Evolutionary conservation across 2,329 filamentous ascomycete genomes (phyloP), one percentile per base, ranked within the genome.

Genomic region (Fusarium sp.): DNA sequence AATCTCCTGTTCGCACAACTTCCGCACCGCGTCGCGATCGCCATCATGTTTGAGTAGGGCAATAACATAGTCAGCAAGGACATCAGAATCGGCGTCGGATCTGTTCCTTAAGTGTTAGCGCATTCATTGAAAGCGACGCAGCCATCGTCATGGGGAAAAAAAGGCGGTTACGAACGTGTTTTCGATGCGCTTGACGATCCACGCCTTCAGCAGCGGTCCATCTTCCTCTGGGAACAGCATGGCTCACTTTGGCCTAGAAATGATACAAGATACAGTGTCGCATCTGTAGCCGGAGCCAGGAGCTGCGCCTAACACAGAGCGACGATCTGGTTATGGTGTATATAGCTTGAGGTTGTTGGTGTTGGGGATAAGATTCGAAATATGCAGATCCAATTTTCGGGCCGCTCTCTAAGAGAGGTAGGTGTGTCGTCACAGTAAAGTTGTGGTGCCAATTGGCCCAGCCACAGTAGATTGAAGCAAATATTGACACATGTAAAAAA

Each of bases 51-150:
- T 89, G 53, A 96, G 84, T 22, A 96, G 88, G 8, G 93, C 93
- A 70, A 95, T 87, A n/a, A 96, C 92, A 80, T 95, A 96, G 77
- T 96, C 94, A 55, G 93, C 93, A 4, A 96, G 90, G 6, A 96
- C 93, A 78, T 95, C 93, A 35, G 92, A 89, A 80, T 96, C 94
- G 59, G 93, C 93, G 78, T 95, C 93, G 31, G 92, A 94, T 62
- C 93, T 94, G 71, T 55, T 75, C 61, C 22, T 29, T 22, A 14
- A n/a, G 29, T 49, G 67, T 78, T 49, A 74, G 68, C 60, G 20
- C 36, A 58, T 33, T 31, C 44, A 40, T 46, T 57, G 68, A 44
- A 33, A 57, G 35, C 63, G 62, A 35, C n/a, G 53, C 24, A 36
- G 17, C 56, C 27, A 64, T 22, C 55, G 49, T 67, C 27, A 40